These are phyloP conservation scores for Kluyveromyces wickerhamii DNA, from an alignment of 805 yeast genomes.

Conservation along the genomic window DNA sequence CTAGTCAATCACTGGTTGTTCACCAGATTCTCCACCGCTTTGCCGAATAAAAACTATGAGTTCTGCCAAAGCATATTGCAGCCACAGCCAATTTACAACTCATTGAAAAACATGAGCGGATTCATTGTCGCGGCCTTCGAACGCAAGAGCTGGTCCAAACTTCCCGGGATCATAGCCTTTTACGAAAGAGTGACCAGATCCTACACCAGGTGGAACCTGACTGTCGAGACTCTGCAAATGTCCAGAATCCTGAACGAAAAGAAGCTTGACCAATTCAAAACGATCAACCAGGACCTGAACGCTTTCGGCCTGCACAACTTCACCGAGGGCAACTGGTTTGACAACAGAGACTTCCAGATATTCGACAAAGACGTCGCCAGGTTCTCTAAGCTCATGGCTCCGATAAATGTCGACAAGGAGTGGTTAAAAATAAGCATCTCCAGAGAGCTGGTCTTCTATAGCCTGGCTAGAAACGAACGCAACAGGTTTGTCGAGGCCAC, in stretches of 20 bases:
- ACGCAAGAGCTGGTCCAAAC: slow-evolving; percentile 53
- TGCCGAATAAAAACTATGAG: slow-evolving; percentile 36
- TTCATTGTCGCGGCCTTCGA: slow-evolving; percentile 48
- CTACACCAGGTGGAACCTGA: slow-evolving; percentile 32
- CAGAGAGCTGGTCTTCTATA: slow-evolving; percentile 13
- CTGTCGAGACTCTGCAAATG: slow-evolving; percentile 17
- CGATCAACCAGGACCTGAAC: slow-evolving; percentile 16
- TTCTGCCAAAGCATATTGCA: slow-evolving; percentile 26
- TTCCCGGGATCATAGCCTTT: slow-evolving; percentile 59
- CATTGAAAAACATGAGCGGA: slow-evolving; percentile 44
- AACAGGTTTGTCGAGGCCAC: slow-evolving; percentile 1
- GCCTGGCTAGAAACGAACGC: slow-evolving; percentile 2
- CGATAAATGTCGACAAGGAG: slow-evolving; percentile 11
- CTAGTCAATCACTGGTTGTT: slow-evolving; percentile 48
- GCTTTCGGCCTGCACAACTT: background rate
- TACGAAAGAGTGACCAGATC: slow-evolving; percentile 46
- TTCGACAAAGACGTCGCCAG: slow-evolving; percentile 11
- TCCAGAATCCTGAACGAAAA: slow-evolving; percentile 28
- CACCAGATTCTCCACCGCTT: slow-evolving; percentile 39
- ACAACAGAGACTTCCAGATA: slow-evolving; percentile 24
- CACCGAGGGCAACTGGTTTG: slow-evolving; percentile 7
- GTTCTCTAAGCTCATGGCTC: slow-evolving; percentile 12
- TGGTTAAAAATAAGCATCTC: slow-evolving; percentile 12
- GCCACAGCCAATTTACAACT: slow-evolving; percentile 43
- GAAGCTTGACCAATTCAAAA: slow-evolving; percentile 14